Base-by-base conservation (phyloP, 2,329 filamentous ascomycete species). In the Trichoderma cornu-damae region DNA sequence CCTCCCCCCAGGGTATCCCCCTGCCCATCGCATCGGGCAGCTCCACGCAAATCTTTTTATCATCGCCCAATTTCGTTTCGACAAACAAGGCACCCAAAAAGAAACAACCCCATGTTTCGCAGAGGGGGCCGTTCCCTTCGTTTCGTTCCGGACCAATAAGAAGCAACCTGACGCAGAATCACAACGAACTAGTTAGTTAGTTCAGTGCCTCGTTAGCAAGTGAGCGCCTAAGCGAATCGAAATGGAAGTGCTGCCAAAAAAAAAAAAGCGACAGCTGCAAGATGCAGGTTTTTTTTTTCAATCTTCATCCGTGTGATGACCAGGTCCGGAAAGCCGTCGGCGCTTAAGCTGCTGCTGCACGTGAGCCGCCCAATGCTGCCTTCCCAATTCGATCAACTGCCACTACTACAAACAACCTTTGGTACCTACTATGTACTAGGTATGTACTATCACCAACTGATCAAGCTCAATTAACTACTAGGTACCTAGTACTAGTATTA, bases 281-380 rank as follows among this genome's bases (percentile, higher is more conserved):
- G 22, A 28, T 43, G 49, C 49, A 52, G 49, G 49, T 43, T 35
- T n/a, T n/a, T n/a, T n/a, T n/a, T n/a, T n/a, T 43, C 49, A 35
- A n/a, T 16, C n/a, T n/a, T n/a, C n/a, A n/a, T n/a, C n/a, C n/a
- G 42, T 47, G 51, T 55, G 51, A 54, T 47, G 51, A 55, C 26
- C n/a, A 12, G 51, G n/a, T 12, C 30, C 40, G n/a, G 30, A 46
- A 35, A 38, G 32, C n/a, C 30, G 40, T 47, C 40, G 51, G 51
- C 51, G 51, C 51, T 55, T 55, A 55, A 34, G n/a, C n/a, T n/a
- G n/a, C 42, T 30, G 38, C 40, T 28, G 8, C 51, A 55, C 51
- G 51, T 38, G 40, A 38, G 32, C 12, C 32, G 51, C 42, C 40
- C 51, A 38, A 37, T 46, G 28, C 40, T 11, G 32, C 32, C 51